These are phyloP conservation scores for Noccaea caerulescens DNA, from an alignment of 345 rosid species.

Conservation along the genomic window DNA sequence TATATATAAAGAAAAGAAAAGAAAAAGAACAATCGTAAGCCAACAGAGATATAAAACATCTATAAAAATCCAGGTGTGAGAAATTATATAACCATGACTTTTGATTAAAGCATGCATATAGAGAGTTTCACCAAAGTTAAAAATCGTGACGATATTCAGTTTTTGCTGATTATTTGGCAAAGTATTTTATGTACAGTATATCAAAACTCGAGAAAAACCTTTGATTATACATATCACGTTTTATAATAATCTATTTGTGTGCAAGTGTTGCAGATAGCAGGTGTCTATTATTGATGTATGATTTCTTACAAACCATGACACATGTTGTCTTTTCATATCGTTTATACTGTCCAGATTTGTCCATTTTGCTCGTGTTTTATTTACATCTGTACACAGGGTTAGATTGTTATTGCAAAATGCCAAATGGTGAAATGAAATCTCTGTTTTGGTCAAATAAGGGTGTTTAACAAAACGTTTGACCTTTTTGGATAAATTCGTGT, in stretches of 20 bases:
- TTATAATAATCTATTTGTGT: not conserved
- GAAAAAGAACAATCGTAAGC: not conserved
- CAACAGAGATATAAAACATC: not conserved
- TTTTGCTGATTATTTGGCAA: not conserved
- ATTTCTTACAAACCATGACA: slow-evolving; percentile 25
- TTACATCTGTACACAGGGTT: too few relatives aligned
- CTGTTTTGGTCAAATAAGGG: not conserved
- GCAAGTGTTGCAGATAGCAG: slow-evolving; percentile 8
- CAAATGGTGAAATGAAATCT: slow-evolving; percentile 25
- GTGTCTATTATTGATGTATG: slow-evolving; percentile 33
- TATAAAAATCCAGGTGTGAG: not conserved
- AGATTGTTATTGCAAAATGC: slow-evolving; percentile 13
- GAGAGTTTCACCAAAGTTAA: too few relatives aligned
- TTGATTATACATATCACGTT: not conserved
- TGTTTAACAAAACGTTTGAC: not conserved
- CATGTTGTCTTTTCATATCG: slow-evolving; percentile 11
- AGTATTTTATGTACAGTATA: not conserved
- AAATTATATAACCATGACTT: not conserved
- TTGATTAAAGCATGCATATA: not conserved
- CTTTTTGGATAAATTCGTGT: not conserved
- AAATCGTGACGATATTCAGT: not conserved
- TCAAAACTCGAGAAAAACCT: not conserved
- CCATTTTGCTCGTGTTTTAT: slow-evolving; percentile 2
- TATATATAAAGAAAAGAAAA: too few relatives aligned
- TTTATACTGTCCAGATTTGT: not conserved